These are phyloP conservation scores for Trichoderma sp. DNA, from an alignment of 2,329 filamentous ascomycete species.

Conservation along the genomic window DNA sequence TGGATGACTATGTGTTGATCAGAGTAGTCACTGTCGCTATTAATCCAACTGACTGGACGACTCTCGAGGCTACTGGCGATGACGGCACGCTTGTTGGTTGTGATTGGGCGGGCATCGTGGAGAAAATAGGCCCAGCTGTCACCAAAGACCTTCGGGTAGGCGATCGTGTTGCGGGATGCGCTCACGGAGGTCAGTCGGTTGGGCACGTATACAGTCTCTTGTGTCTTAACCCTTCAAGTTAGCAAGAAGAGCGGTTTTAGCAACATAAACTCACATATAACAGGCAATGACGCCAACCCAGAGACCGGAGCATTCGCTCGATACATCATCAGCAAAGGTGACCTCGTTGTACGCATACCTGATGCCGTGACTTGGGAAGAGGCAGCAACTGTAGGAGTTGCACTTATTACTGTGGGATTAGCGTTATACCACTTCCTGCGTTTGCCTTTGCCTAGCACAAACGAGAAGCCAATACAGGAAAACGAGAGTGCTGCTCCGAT, in stretches of 20 bases:
- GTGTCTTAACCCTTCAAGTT: too few relatives aligned
- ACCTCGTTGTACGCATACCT: background rate
- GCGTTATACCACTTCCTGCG: background rate
- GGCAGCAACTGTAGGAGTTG: background rate
- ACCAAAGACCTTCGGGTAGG: background rate
- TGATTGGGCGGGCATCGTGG: background rate
- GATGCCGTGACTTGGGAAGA: background rate
- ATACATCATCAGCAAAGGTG: background rate
- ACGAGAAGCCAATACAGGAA: background rate
- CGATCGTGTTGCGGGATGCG: background rate
- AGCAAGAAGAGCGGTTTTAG: accelerated
- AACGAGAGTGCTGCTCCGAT: background rate
- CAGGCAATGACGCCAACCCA: background rate
- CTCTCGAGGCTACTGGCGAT: background rate
- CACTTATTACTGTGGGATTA: background rate
- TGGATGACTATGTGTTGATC: background rate
- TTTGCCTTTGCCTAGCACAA: background rate
- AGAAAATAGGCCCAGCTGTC: background rate
- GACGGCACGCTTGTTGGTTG: background rate
- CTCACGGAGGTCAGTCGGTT: background rate
- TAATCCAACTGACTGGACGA: background rate
- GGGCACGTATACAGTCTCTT: background rate
- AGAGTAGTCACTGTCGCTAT: background rate
- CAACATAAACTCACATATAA: background rate
- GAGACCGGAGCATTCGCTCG: background rate